Conservation (phyloP, 148 eudicot species). For the Arctostaphylos glauca region DNA sequence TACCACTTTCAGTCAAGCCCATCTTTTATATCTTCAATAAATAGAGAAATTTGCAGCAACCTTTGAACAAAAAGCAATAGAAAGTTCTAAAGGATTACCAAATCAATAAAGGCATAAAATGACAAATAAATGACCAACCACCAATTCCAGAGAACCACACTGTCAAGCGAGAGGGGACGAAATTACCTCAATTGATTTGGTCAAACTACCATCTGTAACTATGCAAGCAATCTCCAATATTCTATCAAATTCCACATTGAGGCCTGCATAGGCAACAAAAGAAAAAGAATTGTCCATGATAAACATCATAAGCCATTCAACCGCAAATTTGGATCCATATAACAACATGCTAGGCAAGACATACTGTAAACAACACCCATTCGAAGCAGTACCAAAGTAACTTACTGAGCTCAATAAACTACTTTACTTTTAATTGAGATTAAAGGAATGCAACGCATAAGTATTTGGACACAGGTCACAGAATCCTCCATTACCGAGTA, state of each 20-base stretch:
- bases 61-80: neutral
- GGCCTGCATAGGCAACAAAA: slow-evolving; percentile 46
- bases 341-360: neutral
- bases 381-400: slow-evolving; percentile 3
- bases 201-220: slow-evolving; percentile 80
- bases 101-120: neutral
- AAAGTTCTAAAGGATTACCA: neutral
- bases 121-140: neutral
- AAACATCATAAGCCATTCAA: neutral
- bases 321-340: neutral
- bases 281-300: neutral
- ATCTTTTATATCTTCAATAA: neutral
- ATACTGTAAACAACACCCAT: neutral
- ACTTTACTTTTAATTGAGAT: neutral
- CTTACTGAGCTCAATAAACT: neutral
- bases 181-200: slow-evolving; percentile 71
- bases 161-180: neutral
- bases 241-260: slow-evolving; percentile 77
- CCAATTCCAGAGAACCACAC: neutral
- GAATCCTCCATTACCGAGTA: no score
- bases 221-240: slow-evolving; percentile 92
- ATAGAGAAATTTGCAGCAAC: neutral
- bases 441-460: slow-evolving; percentile 3
- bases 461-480: neutral
- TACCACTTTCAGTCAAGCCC: neutral